Base-by-base conservation (phyloP, 768 basidiomycete genomes). In the Leucocoprinus leucothites region DNA sequence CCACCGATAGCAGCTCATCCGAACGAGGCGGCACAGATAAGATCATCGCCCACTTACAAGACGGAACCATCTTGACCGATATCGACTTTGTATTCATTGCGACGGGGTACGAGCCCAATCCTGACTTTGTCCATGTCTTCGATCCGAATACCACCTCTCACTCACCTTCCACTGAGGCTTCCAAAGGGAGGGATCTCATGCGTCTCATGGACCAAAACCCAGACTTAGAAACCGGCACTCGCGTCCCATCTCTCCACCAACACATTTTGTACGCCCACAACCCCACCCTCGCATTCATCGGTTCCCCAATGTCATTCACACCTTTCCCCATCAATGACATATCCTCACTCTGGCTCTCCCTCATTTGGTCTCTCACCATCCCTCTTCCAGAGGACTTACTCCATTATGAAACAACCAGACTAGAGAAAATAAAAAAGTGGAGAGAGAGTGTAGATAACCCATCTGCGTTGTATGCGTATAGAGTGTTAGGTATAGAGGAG, bases 251-350 rank as follows among this genome's bases (percentile, higher is more conserved):
- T 2, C 70, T 81, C 21, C 74, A 80, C 60, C 67, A 72, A 14
- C 71, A 79, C 48, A 71, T 76, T 16, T 55, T 82, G 9, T 80
- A 82, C 55, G 75, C 78, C 1, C 62, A 65, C 49, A 81, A 77
- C 51, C 71, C 79, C 0, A 66, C 74, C 0, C 65, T 82, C 2
- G 79, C 75, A 8, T 81, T 81, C 64, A 67, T 76, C 34, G 77
- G 76, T 36, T 66, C 74, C 1, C 57, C 72, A 9, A 64, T 77
- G 49, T 70, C 72, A 14, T 76, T 73, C 58, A 80, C 74, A 8
- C 80, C 80, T 2, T 82, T 81, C 61, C 69, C 69, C 3, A 67
- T 80, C 57, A 74, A 75, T 1, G 79, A 82, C 55, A 65, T 82
- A 44, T 68, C 68, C n/a, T 78, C 75, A 63, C 77, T 75, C 2